phyloP scores from a whole-genome alignment of 192 early-diverging fungal genomes.

The Umbelopsis isabellina region DNA sequence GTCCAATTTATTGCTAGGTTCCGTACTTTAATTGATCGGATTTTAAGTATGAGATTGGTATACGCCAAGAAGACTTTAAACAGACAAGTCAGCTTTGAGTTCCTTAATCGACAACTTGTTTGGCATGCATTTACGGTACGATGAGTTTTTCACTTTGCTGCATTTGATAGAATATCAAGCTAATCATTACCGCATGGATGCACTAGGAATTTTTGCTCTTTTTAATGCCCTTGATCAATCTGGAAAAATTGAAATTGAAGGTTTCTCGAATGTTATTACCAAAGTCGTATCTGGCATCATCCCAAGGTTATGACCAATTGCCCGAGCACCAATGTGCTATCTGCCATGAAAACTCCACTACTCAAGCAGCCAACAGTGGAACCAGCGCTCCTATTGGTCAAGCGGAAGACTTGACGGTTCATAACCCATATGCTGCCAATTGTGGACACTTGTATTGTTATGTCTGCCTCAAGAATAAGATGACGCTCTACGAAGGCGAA shows the following conservation, averaged over 20 bases:
- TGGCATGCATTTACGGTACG: constrained; percentile 91
- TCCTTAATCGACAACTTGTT: constrained; percentile 91
- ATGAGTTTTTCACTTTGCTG: neutral
- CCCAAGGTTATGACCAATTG: constrained; percentile 51
- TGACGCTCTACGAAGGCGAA: constrained; percentile 70
- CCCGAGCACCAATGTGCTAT: constrained; percentile 78
- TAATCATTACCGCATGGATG: constrained; percentile 5
- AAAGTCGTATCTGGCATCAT: constrained; percentile 47
- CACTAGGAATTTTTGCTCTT: constrained; percentile 86
- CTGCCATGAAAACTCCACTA: constrained; percentile 62
- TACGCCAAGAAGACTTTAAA: constrained; percentile 73
- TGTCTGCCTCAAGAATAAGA: constrained; percentile 81
- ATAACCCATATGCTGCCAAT: constrained; percentile 78
- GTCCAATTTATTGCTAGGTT: constrained; percentile 50
- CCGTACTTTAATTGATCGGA: constrained; percentile 73
- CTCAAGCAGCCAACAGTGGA: constrained; percentile 3
- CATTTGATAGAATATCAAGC: neutral
- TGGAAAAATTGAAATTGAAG: constrained; percentile 56
- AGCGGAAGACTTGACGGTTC: constrained; percentile 38
- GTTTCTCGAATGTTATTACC: constrained; percentile 51
- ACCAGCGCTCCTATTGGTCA: constrained; percentile 39
- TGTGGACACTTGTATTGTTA: constrained; percentile 93
- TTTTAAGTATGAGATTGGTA: constrained; percentile 83
- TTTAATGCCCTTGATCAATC: constrained; percentile 79
- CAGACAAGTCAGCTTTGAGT: constrained; percentile 87